Percentiles rank a stretch among this genome's conserved stretches.
Evolutionary conservation across 331 rosid genomes (phyloP).

Genomic region (Rhamnella rubrinervis): DNA sequence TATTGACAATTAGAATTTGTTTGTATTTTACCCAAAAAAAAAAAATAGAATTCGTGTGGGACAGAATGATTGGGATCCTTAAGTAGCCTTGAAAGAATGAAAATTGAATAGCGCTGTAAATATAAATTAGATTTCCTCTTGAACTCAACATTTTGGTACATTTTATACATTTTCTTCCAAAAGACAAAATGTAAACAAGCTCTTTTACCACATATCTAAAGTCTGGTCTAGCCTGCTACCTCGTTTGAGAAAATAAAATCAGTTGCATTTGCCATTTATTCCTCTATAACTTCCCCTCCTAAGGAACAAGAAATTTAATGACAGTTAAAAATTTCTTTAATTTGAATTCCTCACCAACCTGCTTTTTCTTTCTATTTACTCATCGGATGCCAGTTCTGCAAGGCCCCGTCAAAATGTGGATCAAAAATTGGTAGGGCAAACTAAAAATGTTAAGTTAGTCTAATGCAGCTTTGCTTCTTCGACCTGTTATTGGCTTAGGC

Average conservation of each 20-base stretch:
- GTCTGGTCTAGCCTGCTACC: slow-evolving; percentile 5
- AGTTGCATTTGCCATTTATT: background rate
- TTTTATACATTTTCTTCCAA: slow-evolving; percentile 8
- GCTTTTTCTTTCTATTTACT: slow-evolving; percentile 38
- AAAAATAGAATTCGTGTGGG: too few relatives aligned
- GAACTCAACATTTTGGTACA: background rate
- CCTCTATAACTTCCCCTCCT: background rate
- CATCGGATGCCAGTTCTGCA: slow-evolving; percentile 29
- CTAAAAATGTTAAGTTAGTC: slow-evolving; percentile 40
- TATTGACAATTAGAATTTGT: too few relatives aligned
- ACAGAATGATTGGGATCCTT: too few relatives aligned
- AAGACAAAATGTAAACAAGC: background rate
- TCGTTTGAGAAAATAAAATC: background rate
- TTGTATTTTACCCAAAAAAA: too few relatives aligned
- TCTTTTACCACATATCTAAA: background rate
- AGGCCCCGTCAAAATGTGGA: slow-evolving; percentile 25
- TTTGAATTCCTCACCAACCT: background rate
- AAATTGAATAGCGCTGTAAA: too few relatives aligned
- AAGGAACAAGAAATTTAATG: slow-evolving; percentile 2
- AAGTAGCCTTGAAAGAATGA: too few relatives aligned
- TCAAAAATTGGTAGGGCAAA: slow-evolving; percentile 43
- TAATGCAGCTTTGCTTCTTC: slow-evolving; percentile 86
- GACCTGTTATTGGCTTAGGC: slow-evolving; percentile 65
- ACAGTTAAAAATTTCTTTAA: background rate
- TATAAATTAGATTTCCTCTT: background rate